A percentile compares a stretch with the other conserved stretches of the same genome.
These are phyloP conservation scores for Thalassiosira livingstoniorum DNA, from an alignment of 352 stramenopile genomes.

Conservation along the genomic window DNA sequence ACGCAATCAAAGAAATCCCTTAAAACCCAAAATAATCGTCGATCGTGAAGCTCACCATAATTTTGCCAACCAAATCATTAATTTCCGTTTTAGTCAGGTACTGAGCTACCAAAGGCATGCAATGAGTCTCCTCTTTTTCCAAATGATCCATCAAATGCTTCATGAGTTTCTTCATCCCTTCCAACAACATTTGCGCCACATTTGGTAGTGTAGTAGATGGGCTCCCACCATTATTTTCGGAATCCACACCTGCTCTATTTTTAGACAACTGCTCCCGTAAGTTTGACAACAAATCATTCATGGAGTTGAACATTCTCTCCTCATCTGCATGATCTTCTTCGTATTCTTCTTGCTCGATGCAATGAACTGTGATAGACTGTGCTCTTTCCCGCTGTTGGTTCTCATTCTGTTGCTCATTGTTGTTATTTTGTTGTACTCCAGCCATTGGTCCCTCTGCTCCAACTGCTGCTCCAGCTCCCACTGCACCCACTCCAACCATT, in stretches of 20 bases:
- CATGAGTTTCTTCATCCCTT: conserved; percentile 65
- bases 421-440: not conserved
- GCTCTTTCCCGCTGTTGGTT: conserved; percentile 21
- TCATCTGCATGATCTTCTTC: conserved; percentile 87
- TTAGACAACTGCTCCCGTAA: conserved; percentile 62
- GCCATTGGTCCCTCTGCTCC: not conserved
- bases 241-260: conserved; percentile 1
- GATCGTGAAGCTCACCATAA: conserved; percentile 73
- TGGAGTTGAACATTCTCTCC: conserved; percentile 83
- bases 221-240: not conserved
- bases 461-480: not conserved
- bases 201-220: conserved; percentile 32
- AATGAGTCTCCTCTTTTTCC: conserved; percentile 87
- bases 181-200: conserved; percentile 61
- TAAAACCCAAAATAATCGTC: not conserved
- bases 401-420: not conserved
- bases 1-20: not conserved
- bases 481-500: not conserved
- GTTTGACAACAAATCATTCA: conserved; percentile 73
- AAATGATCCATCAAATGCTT: conserved; percentile 83
- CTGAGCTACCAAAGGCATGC: conserved; percentile 84
- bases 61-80: conserved; percentile 87
- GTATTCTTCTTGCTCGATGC: conserved; percentile 84
- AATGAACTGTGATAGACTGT: conserved; percentile 37
- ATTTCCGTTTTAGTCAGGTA: conserved; percentile 87